Conservation (phyloP, 768 basidiomycete species). For the Termitomyces sp. region DNA sequence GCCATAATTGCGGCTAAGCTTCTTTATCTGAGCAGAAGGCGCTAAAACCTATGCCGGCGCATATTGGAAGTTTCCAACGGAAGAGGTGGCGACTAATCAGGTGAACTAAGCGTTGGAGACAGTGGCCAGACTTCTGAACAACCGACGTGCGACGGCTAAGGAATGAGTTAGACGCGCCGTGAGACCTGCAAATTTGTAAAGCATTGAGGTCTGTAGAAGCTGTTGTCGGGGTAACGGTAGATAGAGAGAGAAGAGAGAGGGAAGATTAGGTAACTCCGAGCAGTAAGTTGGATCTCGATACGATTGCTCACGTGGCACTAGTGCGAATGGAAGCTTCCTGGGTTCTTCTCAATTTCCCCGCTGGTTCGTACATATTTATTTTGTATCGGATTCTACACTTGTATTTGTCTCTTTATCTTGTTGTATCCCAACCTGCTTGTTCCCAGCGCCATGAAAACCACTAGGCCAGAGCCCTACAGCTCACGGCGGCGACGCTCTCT, state of each 20-base stretch:
- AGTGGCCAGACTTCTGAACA: neutral
- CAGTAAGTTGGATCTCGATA: constrained; percentile 16
- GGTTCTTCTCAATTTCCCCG: constrained; percentile 13
- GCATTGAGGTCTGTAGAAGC: neutral
- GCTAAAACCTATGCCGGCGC: constrained; percentile 13
- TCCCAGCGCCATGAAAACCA: constrained; percentile 31
- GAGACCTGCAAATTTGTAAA: neutral
- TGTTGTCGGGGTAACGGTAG: neutral
- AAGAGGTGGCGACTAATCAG: constrained; percentile 8
- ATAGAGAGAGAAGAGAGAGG: too few species aligned
- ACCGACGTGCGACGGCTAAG: neutral
- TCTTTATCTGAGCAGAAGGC: constrained; percentile 8
- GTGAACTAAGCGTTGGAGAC: constrained; percentile 1
- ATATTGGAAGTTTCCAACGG: constrained; percentile 15
- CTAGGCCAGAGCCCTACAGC: constrained; percentile 24
- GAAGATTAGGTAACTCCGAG: neutral
- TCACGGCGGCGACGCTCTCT: constrained; percentile 31
- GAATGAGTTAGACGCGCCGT: neutral
- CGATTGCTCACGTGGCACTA: constrained; percentile 18
- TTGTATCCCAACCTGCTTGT: constrained; percentile 15
- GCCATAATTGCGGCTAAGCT: constrained; percentile 9
- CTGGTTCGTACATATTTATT: constrained; percentile 16
- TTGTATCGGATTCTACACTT: constrained; percentile 12
- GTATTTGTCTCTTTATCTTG: constrained; percentile 15
- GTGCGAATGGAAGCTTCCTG: constrained; percentile 19